phyloP scores from a whole-genome alignment of 2,329 filamentous ascomycete genomes.

The Madurella mycetomatis region DNA sequence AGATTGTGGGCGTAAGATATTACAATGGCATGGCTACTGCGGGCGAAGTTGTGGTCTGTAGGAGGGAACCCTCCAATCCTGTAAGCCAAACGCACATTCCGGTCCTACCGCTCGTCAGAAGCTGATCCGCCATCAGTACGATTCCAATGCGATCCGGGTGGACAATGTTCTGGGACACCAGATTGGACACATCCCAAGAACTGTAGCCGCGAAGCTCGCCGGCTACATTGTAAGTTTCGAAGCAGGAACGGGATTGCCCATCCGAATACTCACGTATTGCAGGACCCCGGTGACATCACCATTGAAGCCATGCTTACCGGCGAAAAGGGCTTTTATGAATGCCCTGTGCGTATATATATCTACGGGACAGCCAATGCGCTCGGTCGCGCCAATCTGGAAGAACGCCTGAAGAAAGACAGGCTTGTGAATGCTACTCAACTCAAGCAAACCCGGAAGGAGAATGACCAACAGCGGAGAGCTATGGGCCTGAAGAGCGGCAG shows the following conservation, averaged over 20 bases:
- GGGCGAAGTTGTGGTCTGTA: conserved; percentile 60
- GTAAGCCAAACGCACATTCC: conserved; percentile 25
- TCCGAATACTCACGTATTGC: conserved; percentile 26
- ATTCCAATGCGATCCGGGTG: conserved; percentile 72
- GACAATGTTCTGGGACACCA: conserved; percentile 71
- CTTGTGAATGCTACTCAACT: conserved; percentile 56
- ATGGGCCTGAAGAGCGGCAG: conserved; percentile 38
- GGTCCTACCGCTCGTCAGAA: neutral
- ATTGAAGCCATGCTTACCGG: conserved; percentile 69
- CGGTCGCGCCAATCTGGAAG: conserved; percentile 52
- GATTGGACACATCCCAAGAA: conserved; percentile 72
- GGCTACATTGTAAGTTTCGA: conserved; percentile 57
- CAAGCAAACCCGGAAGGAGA: conserved; percentile 50
- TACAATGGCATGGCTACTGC: conserved; percentile 59
- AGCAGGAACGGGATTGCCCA: neutral
- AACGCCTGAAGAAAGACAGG: conserved; percentile 58
- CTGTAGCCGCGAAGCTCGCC: conserved; percentile 65
- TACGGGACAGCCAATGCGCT: conserved; percentile 61
- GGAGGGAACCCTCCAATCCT: conserved; percentile 62
- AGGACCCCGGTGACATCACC: conserved; percentile 55
- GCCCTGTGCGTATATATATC: conserved; percentile 64
- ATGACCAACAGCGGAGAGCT: conserved; percentile 47
- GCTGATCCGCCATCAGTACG: conserved; percentile 43
- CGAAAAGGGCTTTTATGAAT: conserved; percentile 63
- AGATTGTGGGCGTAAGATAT: conserved; percentile 52